Base-by-base conservation (phyloP, 495 filamentous ascomycete species). In the Neurospora sp. region DNA sequence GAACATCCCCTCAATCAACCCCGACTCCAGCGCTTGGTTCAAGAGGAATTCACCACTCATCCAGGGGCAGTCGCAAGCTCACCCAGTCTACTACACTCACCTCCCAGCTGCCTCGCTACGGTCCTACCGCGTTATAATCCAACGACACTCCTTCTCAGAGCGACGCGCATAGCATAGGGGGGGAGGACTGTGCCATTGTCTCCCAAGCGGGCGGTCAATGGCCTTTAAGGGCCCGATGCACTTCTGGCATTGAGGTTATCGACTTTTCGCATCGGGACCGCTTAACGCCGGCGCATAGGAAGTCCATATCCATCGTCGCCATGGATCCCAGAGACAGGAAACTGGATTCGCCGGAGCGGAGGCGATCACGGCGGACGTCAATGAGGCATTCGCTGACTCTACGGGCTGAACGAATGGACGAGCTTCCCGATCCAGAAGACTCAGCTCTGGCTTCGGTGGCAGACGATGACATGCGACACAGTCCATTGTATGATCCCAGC, bases 251-350 rank as follows among this genome's bases (percentile, higher is more conserved):
- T 35, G 53, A 61, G 12, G 10, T 27, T 35, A 35, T 61, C 27
- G 27, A 31, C 12, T 61, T 61, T 61, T 61, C 27, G 27, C 27
- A 61, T 61, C 20, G 53, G 53, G 53, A 7, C 27, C 53, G 20
- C 53, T 35, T 3, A 18, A 31, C 53, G 11, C 12, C 53, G 14
- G 53, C 53, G 14, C 14, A 35, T 3, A 65, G 1, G 4, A 22
- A 14, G 2, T 59, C 20, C 48, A 65, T 1, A 3, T 65, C 53
- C 27, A 35, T 35, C 14, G 53, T 72, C 40, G 75, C 71, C 48
- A 86, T 86, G 84, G 83, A 79, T 53, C 71, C 74, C 22, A 39
- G 71, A 68, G 74, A 77, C 74, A 76, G 76, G 46, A 80, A 80
- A 27, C 73, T 80, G 71, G 80, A 80, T 65, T 18, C 27, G 27